Evolutionary conservation across 305 asterid species (phyloP).

Genomic region (Striga hermonthica): DNA sequence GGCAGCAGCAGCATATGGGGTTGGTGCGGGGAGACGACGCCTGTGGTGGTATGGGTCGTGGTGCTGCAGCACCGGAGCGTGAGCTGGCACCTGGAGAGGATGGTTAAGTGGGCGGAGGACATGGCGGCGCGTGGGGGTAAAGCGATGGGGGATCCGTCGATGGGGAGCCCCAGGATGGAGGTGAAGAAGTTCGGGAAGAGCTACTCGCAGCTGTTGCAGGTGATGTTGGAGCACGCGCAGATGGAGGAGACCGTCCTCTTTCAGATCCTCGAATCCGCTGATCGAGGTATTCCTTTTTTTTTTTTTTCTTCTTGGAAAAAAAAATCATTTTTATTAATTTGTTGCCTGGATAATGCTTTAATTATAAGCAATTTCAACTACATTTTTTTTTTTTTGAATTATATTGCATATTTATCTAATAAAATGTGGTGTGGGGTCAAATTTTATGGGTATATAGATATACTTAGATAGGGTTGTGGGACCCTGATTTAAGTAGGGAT

Average conservation of each 20-base stretch:
- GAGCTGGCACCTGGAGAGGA: conserved; percentile 81
- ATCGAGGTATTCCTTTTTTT: conserved; percentile 54
- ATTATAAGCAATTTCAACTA: not conserved
- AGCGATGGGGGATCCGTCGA: conserved; percentile 68
- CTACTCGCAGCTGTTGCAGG: conserved; percentile 62
- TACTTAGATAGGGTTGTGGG: no score
- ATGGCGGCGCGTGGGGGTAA: conserved; percentile 79
- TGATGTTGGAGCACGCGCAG: conserved; percentile 92
- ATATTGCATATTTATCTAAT: conserved; percentile 13
- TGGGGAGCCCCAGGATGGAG: conserved; percentile 94
- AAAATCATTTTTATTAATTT: no score
- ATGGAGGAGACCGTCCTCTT: conserved; percentile 90
- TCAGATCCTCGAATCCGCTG: conserved; percentile 82
- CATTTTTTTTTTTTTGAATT: not conserved
- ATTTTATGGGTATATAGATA: no score
- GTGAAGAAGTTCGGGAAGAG: conserved; percentile 73
- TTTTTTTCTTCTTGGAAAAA: not conserved
- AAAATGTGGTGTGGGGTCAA: no score
- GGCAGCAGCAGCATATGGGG: conserved; percentile 43
- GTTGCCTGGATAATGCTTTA: no score
- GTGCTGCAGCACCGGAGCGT: conserved; percentile 82
- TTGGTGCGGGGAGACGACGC: conserved; percentile 78
- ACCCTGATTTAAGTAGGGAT: no score
- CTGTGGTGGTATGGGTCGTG: conserved; percentile 81
- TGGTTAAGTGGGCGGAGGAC: conserved; percentile 92